Percentiles rank a stretch among this genome's conserved stretches.
These are phyloP conservation scores for Saposhnikovia divaricata DNA, from an alignment of 129 eudicot genomes.

Conservation along the genomic window DNA sequence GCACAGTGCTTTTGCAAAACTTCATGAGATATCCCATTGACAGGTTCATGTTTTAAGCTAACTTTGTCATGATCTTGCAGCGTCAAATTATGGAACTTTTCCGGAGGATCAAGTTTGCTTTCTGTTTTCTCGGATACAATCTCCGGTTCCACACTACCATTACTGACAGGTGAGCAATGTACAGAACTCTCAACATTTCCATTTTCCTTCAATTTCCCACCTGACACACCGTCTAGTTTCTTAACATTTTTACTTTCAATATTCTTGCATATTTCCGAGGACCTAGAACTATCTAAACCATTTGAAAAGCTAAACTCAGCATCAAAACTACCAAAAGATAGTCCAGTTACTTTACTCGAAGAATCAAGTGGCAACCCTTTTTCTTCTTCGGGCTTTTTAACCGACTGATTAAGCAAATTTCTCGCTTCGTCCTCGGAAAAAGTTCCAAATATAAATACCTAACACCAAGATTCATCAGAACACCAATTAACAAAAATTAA, in stretches of 20 bases:
- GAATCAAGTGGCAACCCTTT: constrained; percentile 18
- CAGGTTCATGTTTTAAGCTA: constrained; percentile 4
- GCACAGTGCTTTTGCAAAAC: constrained; percentile 16
- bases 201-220: constrained; percentile 34
- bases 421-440: constrained; percentile 84
- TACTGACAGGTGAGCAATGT: constrained; percentile 6
- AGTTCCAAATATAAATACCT: constrained; percentile 75
- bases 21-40: constrained; percentile 23
- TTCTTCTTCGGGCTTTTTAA: constrained; percentile 18
- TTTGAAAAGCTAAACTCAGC: constrained; percentile 22
- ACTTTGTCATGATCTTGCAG: constrained; percentile 8
- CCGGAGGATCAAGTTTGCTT: constrained; percentile 8
- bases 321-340: constrained; percentile 45
- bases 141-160: constrained; percentile 31
- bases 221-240: neutral
- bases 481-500: neutral
- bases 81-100: neutral
- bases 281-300: constrained; percentile 17
- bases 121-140: constrained; percentile 10
- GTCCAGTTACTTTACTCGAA: constrained; percentile 22
- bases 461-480: constrained; percentile 5
- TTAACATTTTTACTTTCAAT: constrained; percentile 13
- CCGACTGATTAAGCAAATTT: constrained; percentile 35
- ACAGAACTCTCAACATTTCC: constrained; percentile 21
- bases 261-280: constrained; percentile 18